These are phyloP conservation scores for Aphanomyces invadans DNA, from an alignment of 352 stramenopile genomes.

Conservation along the genomic window DNA sequence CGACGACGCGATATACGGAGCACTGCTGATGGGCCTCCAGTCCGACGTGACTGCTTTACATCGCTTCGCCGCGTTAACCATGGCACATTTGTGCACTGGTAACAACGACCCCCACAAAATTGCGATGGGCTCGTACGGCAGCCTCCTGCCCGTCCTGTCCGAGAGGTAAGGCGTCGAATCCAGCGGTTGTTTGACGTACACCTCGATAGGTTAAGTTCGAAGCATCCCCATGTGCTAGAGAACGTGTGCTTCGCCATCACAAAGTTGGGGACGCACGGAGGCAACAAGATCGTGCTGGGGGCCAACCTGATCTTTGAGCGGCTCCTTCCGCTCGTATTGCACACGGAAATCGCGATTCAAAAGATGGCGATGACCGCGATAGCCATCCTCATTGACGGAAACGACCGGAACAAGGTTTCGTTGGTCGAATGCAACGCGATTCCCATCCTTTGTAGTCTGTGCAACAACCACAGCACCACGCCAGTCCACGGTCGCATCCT, in stretches of 20 bases:
- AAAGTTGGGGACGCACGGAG: constrained; percentile 58
- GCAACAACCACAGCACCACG: background rate
- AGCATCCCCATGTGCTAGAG: constrained; percentile 55
- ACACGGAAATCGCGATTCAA: constrained; percentile 52
- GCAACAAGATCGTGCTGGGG: constrained; percentile 74
- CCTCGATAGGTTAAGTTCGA: constrained; percentile 57
- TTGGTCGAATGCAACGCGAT: constrained; percentile 44
- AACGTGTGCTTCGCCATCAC: constrained; percentile 57
- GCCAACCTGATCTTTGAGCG: constrained; percentile 69
- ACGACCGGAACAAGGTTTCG: constrained; percentile 63
- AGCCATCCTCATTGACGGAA: constrained; percentile 52
- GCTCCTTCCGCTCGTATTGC: constrained; percentile 48
- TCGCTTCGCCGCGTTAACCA: constrained; percentile 43
- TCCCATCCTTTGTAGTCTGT: constrained; percentile 18
- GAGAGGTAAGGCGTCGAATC: constrained; percentile 1
- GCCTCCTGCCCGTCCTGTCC: constrained; percentile 37
- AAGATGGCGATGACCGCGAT: constrained; percentile 55
- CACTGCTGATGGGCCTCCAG: constrained; percentile 37
- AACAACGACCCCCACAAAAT: constrained; percentile 52
- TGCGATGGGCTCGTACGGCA: constrained; percentile 40
- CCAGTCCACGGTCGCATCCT: constrained; percentile 33
- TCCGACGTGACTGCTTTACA: constrained; percentile 51
- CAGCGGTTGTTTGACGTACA: too few relatives aligned
- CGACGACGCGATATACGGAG: constrained; percentile 32
- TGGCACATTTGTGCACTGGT: constrained; percentile 51